Conservation (phyloP, 1,284 basidiomycete genomes). For the Cutaneotrichosporon spelunceum region DNA sequence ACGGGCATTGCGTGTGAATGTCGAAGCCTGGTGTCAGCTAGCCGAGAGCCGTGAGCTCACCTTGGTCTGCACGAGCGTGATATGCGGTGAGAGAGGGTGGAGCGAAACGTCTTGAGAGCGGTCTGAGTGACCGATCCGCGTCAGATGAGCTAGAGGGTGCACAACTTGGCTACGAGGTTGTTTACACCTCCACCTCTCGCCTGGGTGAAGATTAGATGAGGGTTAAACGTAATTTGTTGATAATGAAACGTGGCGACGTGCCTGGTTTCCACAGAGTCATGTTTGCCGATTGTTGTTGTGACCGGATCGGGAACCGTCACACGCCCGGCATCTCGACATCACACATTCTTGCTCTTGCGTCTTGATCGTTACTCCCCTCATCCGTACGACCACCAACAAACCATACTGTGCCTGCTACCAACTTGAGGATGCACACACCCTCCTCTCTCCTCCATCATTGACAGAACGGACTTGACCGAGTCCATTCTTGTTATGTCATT, state of each 20-base stretch:
- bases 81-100: neutral
- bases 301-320: too few relatives aligned
- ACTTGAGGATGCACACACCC: neutral
- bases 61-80: neutral
- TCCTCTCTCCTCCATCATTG: neutral
- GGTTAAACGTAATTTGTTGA: neutral
- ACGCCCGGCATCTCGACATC: too few relatives aligned
- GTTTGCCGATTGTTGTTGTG: neutral
- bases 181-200: neutral
- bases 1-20: conserved; percentile 10
- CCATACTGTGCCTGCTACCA: neutral
- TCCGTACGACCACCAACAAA: too few relatives aligned
- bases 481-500: neutral
- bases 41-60: neutral
- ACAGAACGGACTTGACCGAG: neutral
- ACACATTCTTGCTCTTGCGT: neutral
- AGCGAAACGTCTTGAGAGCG: conserved; percentile 4
- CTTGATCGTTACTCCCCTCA: neutral
- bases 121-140: neutral
- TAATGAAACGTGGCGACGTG: neutral
- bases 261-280: neutral
- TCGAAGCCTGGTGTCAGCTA: neutral
- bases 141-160: neutral
- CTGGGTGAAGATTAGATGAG: neutral
- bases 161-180: neutral